A percentile compares a stretch with the other conserved stretches of the same genome.
phyloP scores from a whole-genome alignment of 1,139 yeast genomes.

The Kodamaea suecica region DNA sequence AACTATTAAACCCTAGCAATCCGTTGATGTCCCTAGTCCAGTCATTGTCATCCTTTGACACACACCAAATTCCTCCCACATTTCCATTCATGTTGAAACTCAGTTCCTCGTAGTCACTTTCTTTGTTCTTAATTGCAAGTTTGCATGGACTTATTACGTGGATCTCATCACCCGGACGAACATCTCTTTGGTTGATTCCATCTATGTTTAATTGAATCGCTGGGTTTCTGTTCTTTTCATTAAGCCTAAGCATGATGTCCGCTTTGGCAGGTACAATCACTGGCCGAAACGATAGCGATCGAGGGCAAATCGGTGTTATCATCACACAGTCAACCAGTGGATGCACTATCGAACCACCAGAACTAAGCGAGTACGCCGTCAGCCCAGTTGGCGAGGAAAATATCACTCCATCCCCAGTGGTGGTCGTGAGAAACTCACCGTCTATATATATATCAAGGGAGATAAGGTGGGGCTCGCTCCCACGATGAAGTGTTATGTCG shows the following conservation, averaged over 20 bases:
- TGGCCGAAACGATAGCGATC: conserved; percentile 86
- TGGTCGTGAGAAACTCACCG: conserved; percentile 78
- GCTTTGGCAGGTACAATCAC: conserved; percentile 72
- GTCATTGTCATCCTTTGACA: conserved; percentile 76
- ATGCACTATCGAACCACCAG: conserved; percentile 92
- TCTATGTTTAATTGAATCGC: conserved; percentile 66
- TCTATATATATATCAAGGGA: conserved; percentile 79
- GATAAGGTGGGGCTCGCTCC: conserved; percentile 81
- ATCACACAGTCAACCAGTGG: conserved; percentile 82
- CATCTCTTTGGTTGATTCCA: conserved; percentile 69
- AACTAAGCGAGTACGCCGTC: conserved; percentile 84
- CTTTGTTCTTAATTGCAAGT: conserved; percentile 8
- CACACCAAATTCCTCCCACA: conserved; percentile 78
- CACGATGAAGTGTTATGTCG: conserved; percentile 85
- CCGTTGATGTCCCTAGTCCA: conserved; percentile 91
- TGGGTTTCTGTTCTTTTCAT: conserved; percentile 44
- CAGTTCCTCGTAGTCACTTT: conserved; percentile 12
- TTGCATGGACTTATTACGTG: conserved; percentile 55
- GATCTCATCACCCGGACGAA: conserved; percentile 75
- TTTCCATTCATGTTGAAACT: conserved; percentile 5
- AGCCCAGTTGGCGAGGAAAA: conserved; percentile 93
- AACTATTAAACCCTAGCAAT: conserved; percentile 81
- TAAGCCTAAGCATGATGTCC: conserved; percentile 64
- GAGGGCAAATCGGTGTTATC: conserved; percentile 85
- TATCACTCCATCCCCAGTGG: conserved; percentile 88